These are phyloP conservation scores for Taiozyma sp. DNA, from an alignment of 1,139 yeast species.

Conservation along the genomic window DNA sequence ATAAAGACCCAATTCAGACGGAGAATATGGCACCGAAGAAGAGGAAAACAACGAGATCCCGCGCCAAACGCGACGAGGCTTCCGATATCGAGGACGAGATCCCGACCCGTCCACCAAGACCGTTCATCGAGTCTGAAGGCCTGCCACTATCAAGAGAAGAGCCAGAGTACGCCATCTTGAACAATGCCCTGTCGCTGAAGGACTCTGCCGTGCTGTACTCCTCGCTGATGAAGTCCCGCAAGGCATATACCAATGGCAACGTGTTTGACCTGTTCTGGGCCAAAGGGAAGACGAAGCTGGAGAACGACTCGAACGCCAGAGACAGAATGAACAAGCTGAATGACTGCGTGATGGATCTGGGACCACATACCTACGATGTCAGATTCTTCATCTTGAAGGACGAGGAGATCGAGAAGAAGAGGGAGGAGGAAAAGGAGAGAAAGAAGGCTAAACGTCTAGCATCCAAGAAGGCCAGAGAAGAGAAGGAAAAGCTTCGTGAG, in stretches of 20 bases:
- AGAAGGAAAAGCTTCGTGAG: constrained; percentile 26
- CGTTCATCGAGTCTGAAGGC: constrained; percentile 61
- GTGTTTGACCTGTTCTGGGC: constrained; percentile 84
- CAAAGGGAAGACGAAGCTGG: constrained; percentile 41
- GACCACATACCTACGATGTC: constrained; percentile 79
- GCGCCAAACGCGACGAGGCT: constrained; percentile 35
- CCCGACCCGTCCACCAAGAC: constrained; percentile 41
- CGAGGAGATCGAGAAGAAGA: constrained; percentile 40
- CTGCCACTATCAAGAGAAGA: constrained; percentile 63
- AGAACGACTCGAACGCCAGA: constrained; percentile 42
- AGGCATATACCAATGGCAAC: constrained; percentile 64
- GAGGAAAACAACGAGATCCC: constrained; percentile 24
- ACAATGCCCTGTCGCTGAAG: constrained; percentile 61
- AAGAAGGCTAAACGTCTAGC: constrained; percentile 32
- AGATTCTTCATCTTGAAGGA: constrained; percentile 79
- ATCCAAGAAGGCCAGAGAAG: constrained; percentile 32
- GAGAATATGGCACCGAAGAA: constrained; percentile 36
- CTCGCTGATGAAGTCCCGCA: constrained; percentile 70
- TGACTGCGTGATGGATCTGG: constrained; percentile 66
- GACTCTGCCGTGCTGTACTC: constrained; percentile 70
- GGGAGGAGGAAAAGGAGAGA: constrained; percentile 30
- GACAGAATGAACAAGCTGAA: constrained; percentile 88
- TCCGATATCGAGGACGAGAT: constrained; percentile 27
- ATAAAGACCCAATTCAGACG: constrained; percentile 3
- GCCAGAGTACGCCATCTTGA: constrained; percentile 58